Evolutionary conservation across 352 stramenopile genomes (phyloP).

Genomic region (Halophytophthora batemanensis): DNA sequence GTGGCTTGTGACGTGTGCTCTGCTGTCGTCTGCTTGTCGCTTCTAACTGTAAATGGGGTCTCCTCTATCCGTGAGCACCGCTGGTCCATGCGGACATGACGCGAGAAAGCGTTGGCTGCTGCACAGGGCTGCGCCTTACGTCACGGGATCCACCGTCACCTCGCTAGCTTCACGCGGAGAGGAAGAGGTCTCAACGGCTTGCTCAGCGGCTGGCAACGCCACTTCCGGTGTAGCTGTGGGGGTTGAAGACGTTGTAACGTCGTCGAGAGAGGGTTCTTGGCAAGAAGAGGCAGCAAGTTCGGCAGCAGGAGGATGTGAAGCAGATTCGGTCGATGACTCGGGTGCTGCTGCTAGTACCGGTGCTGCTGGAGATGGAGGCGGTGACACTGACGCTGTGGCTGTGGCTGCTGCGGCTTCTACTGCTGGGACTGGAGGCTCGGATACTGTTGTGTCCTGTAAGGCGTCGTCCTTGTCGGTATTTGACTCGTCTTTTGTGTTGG

Average conservation of each 20-base stretch:
- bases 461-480: background rate
- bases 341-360: slow-evolving; percentile 13
- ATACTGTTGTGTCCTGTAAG: background rate
- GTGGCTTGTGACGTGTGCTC: slow-evolving; percentile 16
- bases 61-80: too few species aligned
- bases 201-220: slow-evolving; percentile 3
- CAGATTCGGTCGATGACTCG: background rate
- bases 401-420: slow-evolving; percentile 17
- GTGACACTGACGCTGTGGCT: too few species aligned
- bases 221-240: slow-evolving; percentile 7
- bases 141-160: slow-evolving; percentile 14
- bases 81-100: too few species aligned
- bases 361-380: slow-evolving; percentile 6
- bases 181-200: slow-evolving; percentile 2
- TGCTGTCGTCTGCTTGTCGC: slow-evolving; percentile 20
- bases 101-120: too few species aligned
- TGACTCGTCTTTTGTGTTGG: slow-evolving; percentile 7
- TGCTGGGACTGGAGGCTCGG: slow-evolving; percentile 8
- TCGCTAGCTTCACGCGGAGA: slow-evolving; percentile 1
- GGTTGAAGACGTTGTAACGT: slow-evolving; percentile 10
- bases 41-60: slow-evolving; percentile 30
- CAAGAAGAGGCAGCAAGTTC: slow-evolving; percentile 1
- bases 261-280: background rate
- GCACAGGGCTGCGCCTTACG: slow-evolving; percentile 22
- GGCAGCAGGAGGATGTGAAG: too few species aligned